These are phyloP conservation scores for Ascochyta viciae-villosae DNA, from an alignment of 2,329 filamentous ascomycete species.

Conservation along the genomic window DNA sequence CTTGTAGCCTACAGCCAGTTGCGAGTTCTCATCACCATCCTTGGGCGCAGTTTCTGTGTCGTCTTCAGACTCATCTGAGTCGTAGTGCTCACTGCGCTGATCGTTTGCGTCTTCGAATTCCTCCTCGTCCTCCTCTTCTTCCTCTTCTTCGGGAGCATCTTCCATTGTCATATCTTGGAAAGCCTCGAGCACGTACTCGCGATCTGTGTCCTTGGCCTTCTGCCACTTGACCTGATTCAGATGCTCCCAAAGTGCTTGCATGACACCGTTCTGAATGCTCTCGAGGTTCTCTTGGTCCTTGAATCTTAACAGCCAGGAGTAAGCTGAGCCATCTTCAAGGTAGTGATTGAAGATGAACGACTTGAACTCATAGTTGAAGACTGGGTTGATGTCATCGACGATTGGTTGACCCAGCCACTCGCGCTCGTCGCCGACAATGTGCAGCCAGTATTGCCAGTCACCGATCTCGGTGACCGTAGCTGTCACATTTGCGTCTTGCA, in stretches of 20 bases:
- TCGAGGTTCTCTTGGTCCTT: constrained; percentile 82
- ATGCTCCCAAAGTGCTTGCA: constrained; percentile 97
- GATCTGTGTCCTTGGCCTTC: constrained; percentile 89
- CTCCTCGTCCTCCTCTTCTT: constrained; percentile 64
- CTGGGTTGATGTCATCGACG: constrained; percentile 90
- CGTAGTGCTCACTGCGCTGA: constrained; percentile 75
- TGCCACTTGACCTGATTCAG: constrained; percentile 93
- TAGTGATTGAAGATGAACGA: constrained; percentile 99
- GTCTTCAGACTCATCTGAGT: constrained; percentile 80
- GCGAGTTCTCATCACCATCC: constrained; percentile 88
- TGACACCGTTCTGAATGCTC: constrained; percentile 88
- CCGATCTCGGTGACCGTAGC: constrained; percentile 86
- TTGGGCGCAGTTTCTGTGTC: constrained; percentile 71
- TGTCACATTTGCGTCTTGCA: constrained; percentile 76
- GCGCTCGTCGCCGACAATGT: constrained; percentile 76
- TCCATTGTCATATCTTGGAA: constrained; percentile 96
- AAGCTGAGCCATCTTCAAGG: constrained; percentile 83
- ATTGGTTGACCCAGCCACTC: constrained; percentile 89
- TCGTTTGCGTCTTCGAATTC: constrained; percentile 70
- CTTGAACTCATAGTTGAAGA: constrained; percentile 99
- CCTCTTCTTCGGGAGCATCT: constrained; percentile 68
- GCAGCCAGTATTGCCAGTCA: constrained; percentile 94
- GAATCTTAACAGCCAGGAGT: constrained; percentile 95
- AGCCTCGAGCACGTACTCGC: constrained; percentile 92
- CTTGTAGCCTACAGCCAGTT: constrained; percentile 95